phyloP scores from a whole-genome alignment of 1,284 basidiomycete species.

The Ganoderma leucocontextum region DNA sequence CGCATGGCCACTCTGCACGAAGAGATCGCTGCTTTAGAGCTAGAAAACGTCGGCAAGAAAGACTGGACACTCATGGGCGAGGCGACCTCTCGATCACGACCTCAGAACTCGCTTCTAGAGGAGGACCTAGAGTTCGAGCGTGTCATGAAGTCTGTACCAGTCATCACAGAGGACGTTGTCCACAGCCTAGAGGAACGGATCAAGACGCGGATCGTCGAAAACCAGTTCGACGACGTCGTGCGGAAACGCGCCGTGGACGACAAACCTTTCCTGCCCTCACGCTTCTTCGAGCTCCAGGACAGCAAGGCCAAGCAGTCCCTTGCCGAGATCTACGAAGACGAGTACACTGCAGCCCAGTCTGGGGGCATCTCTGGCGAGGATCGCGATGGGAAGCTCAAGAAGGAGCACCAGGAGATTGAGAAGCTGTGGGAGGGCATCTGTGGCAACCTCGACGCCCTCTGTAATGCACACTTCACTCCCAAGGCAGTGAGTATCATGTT shows the following conservation, averaged over 20 bases:
- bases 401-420: conserved; percentile 91
- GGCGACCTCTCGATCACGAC: conserved; percentile 82
- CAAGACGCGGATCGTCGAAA: conserved; percentile 89
- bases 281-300: conserved; percentile 91
- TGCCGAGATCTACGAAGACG: conserved; percentile 96
- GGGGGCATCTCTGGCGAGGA: conserved; percentile 71
- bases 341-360: conserved; percentile 78
- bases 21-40: conserved; percentile 76
- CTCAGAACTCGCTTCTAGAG: conserved; percentile 91
- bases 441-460: conserved; percentile 91
- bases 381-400: conserved; percentile 87
- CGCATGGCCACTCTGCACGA: conserved; percentile 66
- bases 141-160: conserved; percentile 86
- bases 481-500: conserved; percentile 73
- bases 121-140: conserved; percentile 97
- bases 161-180: conserved; percentile 91
- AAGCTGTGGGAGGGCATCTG: conserved; percentile 87
- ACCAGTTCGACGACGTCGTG: conserved; percentile 91
- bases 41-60: conserved; percentile 76
- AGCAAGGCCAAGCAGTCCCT: conserved; percentile 89
- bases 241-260: conserved; percentile 82
- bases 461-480: conserved; percentile 95
- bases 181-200: conserved; percentile 90
- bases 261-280: conserved; percentile 91
- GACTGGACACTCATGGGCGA: conserved; percentile 96